Evolutionary conservation across 352 stramenopile species (phyloP), one percentile per base, ranked within the genome.

Genomic region (Globisporangium nodosum): DNA sequence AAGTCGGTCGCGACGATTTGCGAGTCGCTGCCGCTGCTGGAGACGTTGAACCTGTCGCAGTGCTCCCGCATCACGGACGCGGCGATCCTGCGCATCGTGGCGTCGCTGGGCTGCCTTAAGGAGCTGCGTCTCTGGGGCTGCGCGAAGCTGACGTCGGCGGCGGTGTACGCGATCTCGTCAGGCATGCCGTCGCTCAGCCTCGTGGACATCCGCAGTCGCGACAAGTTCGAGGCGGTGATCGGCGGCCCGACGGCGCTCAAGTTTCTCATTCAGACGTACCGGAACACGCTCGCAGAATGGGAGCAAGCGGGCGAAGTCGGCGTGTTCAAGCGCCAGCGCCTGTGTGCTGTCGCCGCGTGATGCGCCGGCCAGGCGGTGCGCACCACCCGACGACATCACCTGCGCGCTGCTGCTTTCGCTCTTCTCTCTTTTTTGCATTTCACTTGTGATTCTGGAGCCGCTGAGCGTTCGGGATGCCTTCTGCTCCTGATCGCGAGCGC

Each of bases 121-220:
- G 78, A 93, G 56, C 48, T 95, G 57, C 80, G 81, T 58, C 77
- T 95, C 39, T 95, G 79, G 83, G 82, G 80, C 51, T 95, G 85
- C 61, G 76, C 68, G 16, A 90, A 92, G 60, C 76, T 95, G 46
- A 95, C 83, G 37, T 81, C 78, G n/a, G 70, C 78, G 4, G 60
- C 80, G 0, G 82, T 93, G 18, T 69, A 78, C 53, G 85, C 78
- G 31, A 92, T 90, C 50, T 88, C 80, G 49, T 69, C 76, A 21
- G 81, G 76, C 8, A 58, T 90, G 40, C 73, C 80, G 16, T 73
- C 79, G 49, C 69, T 94, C 21, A 78, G 76, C 21, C 63, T 89
- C 3, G 69, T 92, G 47, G 85, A 92, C 52, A 76, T 94, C 24
- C 85, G 85, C 56, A 90, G 81, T 49, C 81, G 81, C 31, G 78